Percentiles rank a stretch among this genome's conserved stretches.
Evolutionary conservation across 1,284 basidiomycete species (phyloP).

Genomic region (Melampsora americana): DNA sequence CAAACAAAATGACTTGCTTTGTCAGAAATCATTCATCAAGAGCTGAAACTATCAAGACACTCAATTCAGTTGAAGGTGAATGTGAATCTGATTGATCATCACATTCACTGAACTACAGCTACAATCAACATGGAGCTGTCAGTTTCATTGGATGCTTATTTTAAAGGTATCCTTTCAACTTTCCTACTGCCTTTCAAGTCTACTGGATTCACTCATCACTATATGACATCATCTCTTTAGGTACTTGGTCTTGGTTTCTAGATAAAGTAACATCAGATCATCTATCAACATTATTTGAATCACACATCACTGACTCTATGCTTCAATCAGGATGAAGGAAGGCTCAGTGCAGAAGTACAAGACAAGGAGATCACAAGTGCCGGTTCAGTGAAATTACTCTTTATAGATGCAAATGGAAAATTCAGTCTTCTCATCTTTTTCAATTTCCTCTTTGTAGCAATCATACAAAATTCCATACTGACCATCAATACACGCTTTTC

Average conservation of each 20-base stretch:
- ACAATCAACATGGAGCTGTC: constrained; percentile 34
- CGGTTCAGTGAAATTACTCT: constrained; percentile 72
- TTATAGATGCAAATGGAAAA: constrained; percentile 81
- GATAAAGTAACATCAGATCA: constrained; percentile 62
- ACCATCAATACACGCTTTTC: not conserved
- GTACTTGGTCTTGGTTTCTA: constrained; percentile 64
- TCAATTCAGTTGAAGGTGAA: too few relatives aligned
- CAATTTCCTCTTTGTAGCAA: too few relatives aligned
- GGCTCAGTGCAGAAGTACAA: constrained; percentile 81
- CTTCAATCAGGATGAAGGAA: constrained; percentile 65
- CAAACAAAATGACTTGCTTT: too few relatives aligned
- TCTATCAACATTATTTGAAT: not conserved
- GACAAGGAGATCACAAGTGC: constrained; percentile 55
- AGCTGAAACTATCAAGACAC: too few relatives aligned
- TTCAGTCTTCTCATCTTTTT: constrained; percentile 56
- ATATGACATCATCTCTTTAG: constrained; percentile 43
- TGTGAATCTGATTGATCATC: too few relatives aligned
- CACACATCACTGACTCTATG: not conserved
- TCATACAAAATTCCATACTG: too few relatives aligned
- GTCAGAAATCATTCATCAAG: too few relatives aligned
- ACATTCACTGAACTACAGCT: not conserved
- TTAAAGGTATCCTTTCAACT: constrained; percentile 46
- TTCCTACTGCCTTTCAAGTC: constrained; percentile 31
- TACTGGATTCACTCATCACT: constrained; percentile 9
- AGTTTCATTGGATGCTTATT: constrained; percentile 40